Conservation (phyloP, 768 basidiomycete species). For the Trametes villosa region DNA sequence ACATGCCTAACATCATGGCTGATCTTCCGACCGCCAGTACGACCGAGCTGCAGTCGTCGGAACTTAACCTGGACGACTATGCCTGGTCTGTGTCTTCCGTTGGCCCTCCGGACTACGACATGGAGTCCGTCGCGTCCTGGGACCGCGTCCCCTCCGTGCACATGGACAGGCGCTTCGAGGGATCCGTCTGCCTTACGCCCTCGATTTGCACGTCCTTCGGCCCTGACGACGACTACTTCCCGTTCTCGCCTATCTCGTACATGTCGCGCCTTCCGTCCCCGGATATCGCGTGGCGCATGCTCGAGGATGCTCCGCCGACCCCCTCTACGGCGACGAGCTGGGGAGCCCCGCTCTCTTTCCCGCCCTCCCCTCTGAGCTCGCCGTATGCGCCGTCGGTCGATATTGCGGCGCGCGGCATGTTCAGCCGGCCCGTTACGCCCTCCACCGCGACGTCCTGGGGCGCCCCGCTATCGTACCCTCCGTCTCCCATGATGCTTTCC, state of each 20-base stretch:
- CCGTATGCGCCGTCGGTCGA: constrained; percentile 42
- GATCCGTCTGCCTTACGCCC: constrained; percentile 61
- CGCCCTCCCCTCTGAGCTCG: constrained; percentile 37
- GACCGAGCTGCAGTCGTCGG: constrained; percentile 35
- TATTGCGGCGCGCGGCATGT: constrained; percentile 42
- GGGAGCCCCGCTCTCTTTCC: constrained; percentile 46
- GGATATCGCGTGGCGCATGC: constrained; percentile 59
- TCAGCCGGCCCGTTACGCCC: constrained; percentile 47
- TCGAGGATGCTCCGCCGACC: constrained; percentile 57
- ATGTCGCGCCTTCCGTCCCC: constrained; percentile 54
- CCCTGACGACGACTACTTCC: constrained; percentile 50
- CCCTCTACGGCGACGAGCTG: constrained; percentile 53
- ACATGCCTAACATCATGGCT: constrained; percentile 51
- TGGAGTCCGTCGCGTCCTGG: constrained; percentile 44
- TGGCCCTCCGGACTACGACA: constrained; percentile 56
- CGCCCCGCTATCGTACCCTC: constrained; percentile 45
- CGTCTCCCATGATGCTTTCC: constrained; percentile 35
- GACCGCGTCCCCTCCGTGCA: constrained; percentile 56
- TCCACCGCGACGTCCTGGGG: constrained; percentile 57
- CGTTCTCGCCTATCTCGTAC: constrained; percentile 41
- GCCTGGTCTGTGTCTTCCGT: constrained; percentile 70
- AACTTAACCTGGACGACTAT: constrained; percentile 66
- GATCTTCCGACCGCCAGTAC: constrained; percentile 30
- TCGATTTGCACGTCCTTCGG: constrained; percentile 61
- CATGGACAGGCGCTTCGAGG: constrained; percentile 53